phyloP scores from a whole-genome alignment of 2,329 filamentous ascomycete species.

The Bipolaris zeicola region DNA sequence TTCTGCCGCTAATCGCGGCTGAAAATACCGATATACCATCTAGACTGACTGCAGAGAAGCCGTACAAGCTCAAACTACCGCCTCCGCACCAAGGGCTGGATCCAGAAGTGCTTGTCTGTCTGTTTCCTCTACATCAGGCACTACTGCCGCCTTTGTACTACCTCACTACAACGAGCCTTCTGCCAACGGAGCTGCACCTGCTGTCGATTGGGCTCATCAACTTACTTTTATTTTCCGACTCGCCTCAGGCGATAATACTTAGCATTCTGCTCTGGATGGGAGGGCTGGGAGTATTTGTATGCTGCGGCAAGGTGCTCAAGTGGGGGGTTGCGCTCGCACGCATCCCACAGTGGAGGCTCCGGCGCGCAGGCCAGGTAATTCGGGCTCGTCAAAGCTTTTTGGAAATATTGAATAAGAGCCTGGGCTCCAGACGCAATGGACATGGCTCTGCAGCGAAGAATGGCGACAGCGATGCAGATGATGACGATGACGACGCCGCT shows the following conservation, averaged over 20 bases:
- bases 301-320: conserved; percentile 73
- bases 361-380: conserved; percentile 58
- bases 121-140: conserved; percentile 85
- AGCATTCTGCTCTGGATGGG: conserved; percentile 58
- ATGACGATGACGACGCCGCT: conserved; percentile 50
- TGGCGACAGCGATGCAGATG: conserved; percentile 55
- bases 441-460: conserved; percentile 22
- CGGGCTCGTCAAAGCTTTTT: conserved; percentile 53
- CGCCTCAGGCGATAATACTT: conserved; percentile 57
- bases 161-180: conserved; percentile 85
- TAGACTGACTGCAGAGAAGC: conserved; percentile 39
- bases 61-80: conserved; percentile 44
- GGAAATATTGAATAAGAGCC: conserved; percentile 47
- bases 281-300: conserved; percentile 75
- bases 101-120: conserved; percentile 64
- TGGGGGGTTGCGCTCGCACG: conserved; percentile 87
- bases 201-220: conserved; percentile 84
- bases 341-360: conserved; percentile 90
- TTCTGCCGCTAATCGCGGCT: conserved; percentile 67
- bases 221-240: conserved; percentile 74
- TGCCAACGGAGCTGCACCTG: conserved; percentile 85
- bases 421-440: conserved; percentile 34
- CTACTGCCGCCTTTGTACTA: conserved; percentile 75
- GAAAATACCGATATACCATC: conserved; percentile 51
- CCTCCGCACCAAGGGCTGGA: conserved; percentile 49